Evolutionary conservation across 2,329 filamentous ascomycete species (phyloP).

Genomic region (Alternaria brassicicola): DNA sequence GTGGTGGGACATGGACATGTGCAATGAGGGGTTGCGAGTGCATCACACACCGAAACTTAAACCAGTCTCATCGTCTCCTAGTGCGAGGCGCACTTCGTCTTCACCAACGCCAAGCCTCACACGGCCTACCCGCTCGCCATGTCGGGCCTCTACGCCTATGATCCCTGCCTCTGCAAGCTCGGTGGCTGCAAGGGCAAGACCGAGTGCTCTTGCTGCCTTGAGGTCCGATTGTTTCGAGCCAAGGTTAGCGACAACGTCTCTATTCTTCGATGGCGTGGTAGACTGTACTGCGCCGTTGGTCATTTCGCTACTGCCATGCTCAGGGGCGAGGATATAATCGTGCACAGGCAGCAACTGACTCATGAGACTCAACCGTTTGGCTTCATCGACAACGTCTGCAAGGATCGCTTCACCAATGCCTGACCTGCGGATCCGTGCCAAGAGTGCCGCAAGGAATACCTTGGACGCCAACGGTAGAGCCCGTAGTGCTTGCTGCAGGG

Average conservation of each 20-base stretch:
- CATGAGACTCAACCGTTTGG: slow-evolving; percentile 69
- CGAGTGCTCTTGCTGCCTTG: slow-evolving; percentile 55
- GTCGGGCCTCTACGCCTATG: slow-evolving; percentile 77
- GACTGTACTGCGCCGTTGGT: slow-evolving; percentile 12
- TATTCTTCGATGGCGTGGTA: slow-evolving; percentile 24
- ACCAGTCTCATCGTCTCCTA: slow-evolving; percentile 85
- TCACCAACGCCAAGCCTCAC: slow-evolving; percentile 85
- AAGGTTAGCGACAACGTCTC: slow-evolving; percentile 20
- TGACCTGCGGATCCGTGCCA: slow-evolving; percentile 78
- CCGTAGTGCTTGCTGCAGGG: slow-evolving; percentile 86
- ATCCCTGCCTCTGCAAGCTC: slow-evolving; percentile 88
- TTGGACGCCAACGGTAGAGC: slow-evolving; percentile 82
- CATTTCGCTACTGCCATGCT: slow-evolving; percentile 31
- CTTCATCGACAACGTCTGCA: slow-evolving; percentile 88
- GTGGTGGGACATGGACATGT: neutral
- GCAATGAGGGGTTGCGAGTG: neutral
- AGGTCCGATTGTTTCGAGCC: slow-evolving; percentile 33
- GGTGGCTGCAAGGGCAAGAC: slow-evolving; percentile 74
- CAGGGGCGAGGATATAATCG: slow-evolving; percentile 61
- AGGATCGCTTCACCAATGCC: slow-evolving; percentile 87
- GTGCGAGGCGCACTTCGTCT: slow-evolving; percentile 86
- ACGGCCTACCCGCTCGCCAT: slow-evolving; percentile 85
- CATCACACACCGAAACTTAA: slow-evolving; percentile 59
- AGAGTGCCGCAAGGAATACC: slow-evolving; percentile 80
- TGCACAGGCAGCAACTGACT: slow-evolving; percentile 66